These are phyloP conservation scores for Teunomyces tritomae DNA, from an alignment of 805 yeast genomes.

Conservation along the genomic window DNA sequence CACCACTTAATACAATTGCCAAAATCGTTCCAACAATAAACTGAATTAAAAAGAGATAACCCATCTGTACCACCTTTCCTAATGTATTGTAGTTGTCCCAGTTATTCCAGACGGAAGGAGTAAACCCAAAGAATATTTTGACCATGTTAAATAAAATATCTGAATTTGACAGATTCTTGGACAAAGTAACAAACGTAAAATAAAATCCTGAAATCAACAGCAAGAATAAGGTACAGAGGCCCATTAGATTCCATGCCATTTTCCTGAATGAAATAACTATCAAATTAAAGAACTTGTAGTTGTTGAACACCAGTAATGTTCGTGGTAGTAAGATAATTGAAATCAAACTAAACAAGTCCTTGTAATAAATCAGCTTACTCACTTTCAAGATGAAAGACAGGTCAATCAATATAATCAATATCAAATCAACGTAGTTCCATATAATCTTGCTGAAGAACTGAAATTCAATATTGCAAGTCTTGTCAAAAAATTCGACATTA, in stretches of 20 bases:
- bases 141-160: conserved; percentile 51
- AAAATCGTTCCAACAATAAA: conserved; percentile 54
- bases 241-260: conserved; percentile 51
- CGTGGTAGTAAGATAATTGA: conserved; percentile 52
- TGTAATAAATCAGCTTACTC: conserved; percentile 19
- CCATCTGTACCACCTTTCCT: conserved; percentile 47
- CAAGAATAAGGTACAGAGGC: conserved; percentile 47
- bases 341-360: conserved; percentile 37
- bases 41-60: conserved; percentile 53
- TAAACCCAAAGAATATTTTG: conserved; percentile 54
- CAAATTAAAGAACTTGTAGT: conserved; percentile 50
- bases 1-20: conserved; percentile 50
- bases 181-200: conserved; percentile 49
- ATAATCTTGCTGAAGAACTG: conserved; percentile 45
- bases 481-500: conserved; percentile 46
- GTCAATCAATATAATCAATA: conserved; percentile 39
- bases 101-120: conserved; percentile 59
- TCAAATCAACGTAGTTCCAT: conserved; percentile 53
- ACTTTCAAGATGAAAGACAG: conserved; percentile 24
- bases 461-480: conserved; percentile 43
- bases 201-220: conserved; percentile 54
- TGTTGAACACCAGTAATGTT: conserved; percentile 48
- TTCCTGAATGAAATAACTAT: conserved; percentile 49
- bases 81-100: conserved; percentile 48
- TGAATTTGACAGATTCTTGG: conserved; percentile 40